These are phyloP conservation scores for Mrakia gelida DNA, from an alignment of 768 basidiomycete species.

Conservation along the genomic window DNA sequence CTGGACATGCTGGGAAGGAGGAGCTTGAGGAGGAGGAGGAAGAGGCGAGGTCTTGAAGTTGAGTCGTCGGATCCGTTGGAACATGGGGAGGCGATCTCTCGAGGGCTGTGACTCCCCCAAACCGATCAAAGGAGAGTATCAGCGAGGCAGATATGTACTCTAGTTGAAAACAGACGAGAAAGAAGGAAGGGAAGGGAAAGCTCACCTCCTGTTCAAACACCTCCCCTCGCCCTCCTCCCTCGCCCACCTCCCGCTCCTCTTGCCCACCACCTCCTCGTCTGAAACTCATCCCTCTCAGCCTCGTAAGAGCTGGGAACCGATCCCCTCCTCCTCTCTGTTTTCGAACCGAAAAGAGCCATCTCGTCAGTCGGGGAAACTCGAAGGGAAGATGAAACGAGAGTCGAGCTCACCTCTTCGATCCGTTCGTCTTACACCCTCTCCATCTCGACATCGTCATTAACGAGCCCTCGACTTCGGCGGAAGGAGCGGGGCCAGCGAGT, in stretches of 20 bases:
- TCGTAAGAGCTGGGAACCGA: not conserved
- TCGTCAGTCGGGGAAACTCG: not conserved
- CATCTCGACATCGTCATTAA: not conserved
- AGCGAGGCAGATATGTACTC: not conserved
- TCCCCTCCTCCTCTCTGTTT: not conserved
- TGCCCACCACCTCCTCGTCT: not conserved
- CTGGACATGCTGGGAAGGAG: not conserved
- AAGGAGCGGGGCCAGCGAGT: not conserved
- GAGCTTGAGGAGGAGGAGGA: not conserved
- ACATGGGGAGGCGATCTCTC: not conserved
- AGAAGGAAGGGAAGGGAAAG: not conserved
- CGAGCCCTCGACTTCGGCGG: not conserved
- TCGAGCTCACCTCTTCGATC: not conserved
- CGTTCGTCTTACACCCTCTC: not conserved
- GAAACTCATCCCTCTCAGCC: not conserved
- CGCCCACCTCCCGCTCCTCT: not conserved
- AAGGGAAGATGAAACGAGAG: not conserved
- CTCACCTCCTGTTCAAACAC: not conserved
- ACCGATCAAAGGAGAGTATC: not conserved
- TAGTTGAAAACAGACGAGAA: not conserved
- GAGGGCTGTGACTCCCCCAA: not conserved
- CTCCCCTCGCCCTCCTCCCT: not conserved
- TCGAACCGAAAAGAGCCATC: not conserved
- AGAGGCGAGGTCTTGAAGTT: conserved; percentile 6
- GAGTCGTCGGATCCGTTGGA: conserved; percentile 5